These are phyloP conservation scores for Suillus alpinus DNA, from an alignment of 768 basidiomycete species.

Conservation along the genomic window DNA sequence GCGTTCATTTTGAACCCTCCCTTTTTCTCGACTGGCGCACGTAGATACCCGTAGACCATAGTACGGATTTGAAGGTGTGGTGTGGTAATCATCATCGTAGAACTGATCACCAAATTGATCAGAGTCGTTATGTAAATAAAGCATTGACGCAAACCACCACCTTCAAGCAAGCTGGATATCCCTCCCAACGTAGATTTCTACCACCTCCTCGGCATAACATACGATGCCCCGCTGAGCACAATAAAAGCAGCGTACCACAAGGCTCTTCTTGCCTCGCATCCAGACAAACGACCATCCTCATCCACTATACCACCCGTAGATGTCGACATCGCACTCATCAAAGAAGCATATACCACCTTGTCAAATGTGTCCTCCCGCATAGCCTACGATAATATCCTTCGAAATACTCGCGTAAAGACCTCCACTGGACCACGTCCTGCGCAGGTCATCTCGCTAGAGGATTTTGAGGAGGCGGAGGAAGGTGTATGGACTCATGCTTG, in stretches of 20 bases:
- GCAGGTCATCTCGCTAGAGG: conserved; percentile 74
- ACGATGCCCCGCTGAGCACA: conserved; percentile 47
- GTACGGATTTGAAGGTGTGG: background rate
- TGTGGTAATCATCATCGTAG: background rate
- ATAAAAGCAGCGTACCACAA: conserved; percentile 73
- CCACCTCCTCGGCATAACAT: conserved; percentile 50
- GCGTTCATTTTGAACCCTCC: background rate
- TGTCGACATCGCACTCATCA: conserved; percentile 54
- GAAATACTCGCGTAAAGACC: conserved; percentile 9
- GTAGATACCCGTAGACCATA: background rate
- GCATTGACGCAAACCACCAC: background rate
- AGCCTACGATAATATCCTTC: conserved; percentile 43
- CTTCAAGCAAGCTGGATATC: conserved; percentile 14
- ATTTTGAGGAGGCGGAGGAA: conserved; percentile 48
- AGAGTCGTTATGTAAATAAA: background rate
- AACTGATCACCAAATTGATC: background rate
- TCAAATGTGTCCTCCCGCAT: conserved; percentile 47
- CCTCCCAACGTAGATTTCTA: conserved; percentile 50
- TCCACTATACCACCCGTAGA: conserved; percentile 23
- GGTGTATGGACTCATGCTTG: conserved; percentile 57
- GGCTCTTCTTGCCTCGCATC: conserved; percentile 61
- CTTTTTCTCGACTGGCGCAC: background rate
- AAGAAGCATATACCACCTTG: conserved; percentile 66
- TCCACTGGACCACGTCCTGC: conserved; percentile 61
- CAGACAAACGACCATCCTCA: conserved; percentile 46